Base-by-base conservation (phyloP, 768 basidiomycete species). In the Termitomyces sp. region DNA sequence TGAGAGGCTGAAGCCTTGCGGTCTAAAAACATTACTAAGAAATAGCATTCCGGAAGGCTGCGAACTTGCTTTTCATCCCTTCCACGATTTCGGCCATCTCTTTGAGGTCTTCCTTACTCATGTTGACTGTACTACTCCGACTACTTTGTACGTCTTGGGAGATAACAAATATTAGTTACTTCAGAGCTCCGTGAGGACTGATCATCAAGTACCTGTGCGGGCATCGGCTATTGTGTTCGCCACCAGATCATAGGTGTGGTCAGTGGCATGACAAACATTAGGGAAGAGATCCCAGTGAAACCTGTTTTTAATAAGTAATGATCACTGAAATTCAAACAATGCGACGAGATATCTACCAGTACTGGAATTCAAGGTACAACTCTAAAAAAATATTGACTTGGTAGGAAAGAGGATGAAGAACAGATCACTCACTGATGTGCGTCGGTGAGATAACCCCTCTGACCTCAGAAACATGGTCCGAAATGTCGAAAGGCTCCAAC, bases 31-130 rank as follows among this genome's bases (percentile, higher is more conserved):
- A 12, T 16, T 24, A 36, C 20, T n/a, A 53, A 6, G 33, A 12
- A 7, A 28, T n/a, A 20, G 4, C 5, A 12, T 18, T 15, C 0
- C 36, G 8, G 9, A 22, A 26, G 5, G 22, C 15, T 18, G 16
- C 26, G 6, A 48, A 37, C 49, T 48, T 26, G 56, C 60, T 54
- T 31, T 51, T 24, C 37, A 55, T 57, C 16, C 55, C 37, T 31
- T 62, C 51, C 16, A 62, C 55, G n/a, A 62, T 54, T 10, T 59
- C 58, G 10, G 57, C 51, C 61, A 59, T 59, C 26, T 59, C 61
- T 45, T 54, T 56, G 22, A 62, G 58, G 10, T 47, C 51, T 4
- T 56, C 46, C 42, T 46, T 34, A 13, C 49, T 53, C 10, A 59
- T 20, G 33, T 62, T 59, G 33, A 62, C 24, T 18, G 61, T 59